Percentiles rank a stretch among this genome's conserved stretches.
Conservation (phyloP, 805 yeast species). For the Monosporozyma yasuniensis region DNA sequence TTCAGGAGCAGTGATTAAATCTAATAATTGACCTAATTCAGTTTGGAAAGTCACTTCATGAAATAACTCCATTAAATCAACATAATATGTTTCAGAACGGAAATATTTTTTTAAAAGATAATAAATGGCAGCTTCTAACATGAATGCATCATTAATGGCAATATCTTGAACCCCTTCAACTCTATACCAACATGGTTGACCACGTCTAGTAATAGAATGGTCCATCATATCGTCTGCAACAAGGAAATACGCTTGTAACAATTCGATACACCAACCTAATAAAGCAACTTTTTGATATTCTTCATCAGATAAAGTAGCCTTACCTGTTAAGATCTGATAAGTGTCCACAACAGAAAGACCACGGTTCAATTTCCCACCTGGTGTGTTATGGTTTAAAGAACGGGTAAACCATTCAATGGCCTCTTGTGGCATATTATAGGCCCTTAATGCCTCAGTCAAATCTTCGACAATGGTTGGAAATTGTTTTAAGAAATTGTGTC, state of each 20-base stretch:
- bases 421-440: constrained; percentile 75
- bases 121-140: constrained; percentile 93
- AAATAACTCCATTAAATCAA: constrained; percentile 84
- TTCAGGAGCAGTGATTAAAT: constrained; percentile 95
- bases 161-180: constrained; percentile 73
- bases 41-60: constrained; percentile 98
- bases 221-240: constrained; percentile 99
- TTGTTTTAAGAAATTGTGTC: constrained; percentile 49
- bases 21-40: constrained; percentile 92
- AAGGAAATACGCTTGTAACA: constrained; percentile 90
- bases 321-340: constrained; percentile 57
- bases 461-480: constrained; percentile 77
- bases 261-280: constrained; percentile 92
- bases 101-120: constrained; percentile 82
- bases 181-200: constrained; percentile 97
- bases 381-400: constrained; percentile 73
- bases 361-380: constrained; percentile 95
- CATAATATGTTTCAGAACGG: constrained; percentile 71
- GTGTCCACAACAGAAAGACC: constrained; percentile 95
- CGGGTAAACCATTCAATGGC: constrained; percentile 80
- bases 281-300: constrained; percentile 81
- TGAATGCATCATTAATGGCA: constrained; percentile 95
- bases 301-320: constrained; percentile 40
- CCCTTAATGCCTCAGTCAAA: constrained; percentile 47
- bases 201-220: constrained; percentile 90